phyloP scores from a whole-genome alignment of 116 monocot species.

The Iris pallida region DNA sequence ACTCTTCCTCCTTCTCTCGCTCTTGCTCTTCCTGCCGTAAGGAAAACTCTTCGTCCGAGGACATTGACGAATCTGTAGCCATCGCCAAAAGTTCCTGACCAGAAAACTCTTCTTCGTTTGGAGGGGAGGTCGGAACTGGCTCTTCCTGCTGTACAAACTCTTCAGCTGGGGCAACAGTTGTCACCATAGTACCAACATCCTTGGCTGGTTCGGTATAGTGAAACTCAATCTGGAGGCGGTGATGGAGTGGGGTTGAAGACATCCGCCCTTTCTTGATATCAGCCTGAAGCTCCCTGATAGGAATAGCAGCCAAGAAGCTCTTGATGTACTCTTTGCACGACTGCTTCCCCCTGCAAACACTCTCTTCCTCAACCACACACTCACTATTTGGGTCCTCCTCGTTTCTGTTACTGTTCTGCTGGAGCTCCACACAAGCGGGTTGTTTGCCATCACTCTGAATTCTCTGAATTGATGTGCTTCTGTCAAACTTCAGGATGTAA shows the following conservation, averaged over 20 bases:
- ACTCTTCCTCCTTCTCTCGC: neutral
- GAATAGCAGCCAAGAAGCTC: constrained; percentile 88
- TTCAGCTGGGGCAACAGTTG: neutral
- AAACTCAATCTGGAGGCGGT: constrained; percentile 77
- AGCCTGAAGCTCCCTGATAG: constrained; percentile 62
- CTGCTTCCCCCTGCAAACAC: constrained; percentile 70
- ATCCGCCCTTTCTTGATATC: constrained; percentile 74
- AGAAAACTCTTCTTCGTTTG: too few relatives aligned
- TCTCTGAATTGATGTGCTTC: constrained; percentile 35
- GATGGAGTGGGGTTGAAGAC: constrained; percentile 48
- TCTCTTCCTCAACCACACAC: constrained; percentile 17
- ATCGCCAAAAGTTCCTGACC: too few relatives aligned
- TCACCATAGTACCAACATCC: neutral
- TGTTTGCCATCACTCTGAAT: constrained; percentile 15
- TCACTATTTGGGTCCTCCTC: neutral
- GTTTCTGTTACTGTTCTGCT: neutral
- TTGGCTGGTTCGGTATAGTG: constrained; percentile 39
- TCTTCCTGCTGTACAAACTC: constrained; percentile 3
- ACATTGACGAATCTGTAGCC: neutral
- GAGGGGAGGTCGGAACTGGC: too few relatives aligned
- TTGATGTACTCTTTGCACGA: constrained; percentile 92
- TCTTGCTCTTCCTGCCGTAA: neutral
- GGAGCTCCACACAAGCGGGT: constrained; percentile 14
- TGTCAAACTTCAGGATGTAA: constrained; percentile 85
- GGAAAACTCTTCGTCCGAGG: neutral